Evolutionary conservation across 129 eudicot genomes (phyloP), one percentile per base, ranked within the genome.

Genomic region (Calendula officinalis): DNA sequence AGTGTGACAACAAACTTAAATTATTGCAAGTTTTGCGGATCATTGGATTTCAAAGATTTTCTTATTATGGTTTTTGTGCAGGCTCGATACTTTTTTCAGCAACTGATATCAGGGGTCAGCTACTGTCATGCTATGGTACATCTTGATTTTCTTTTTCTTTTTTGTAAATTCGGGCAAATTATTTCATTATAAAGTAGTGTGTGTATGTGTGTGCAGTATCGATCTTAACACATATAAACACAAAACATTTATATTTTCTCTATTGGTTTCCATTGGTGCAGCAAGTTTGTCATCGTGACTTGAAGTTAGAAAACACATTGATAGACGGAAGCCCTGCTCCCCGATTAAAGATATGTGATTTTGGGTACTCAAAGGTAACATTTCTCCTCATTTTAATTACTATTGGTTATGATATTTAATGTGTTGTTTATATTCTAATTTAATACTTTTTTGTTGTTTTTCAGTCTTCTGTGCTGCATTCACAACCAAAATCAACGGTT

Each of bases 401-500:
- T n/a, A 8, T 53, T 57, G 35, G 22, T 11, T 70, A 44, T 12
- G 14, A 32, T 55, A 33, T 32, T 3, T 30, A 46, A 8, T 33
- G 10, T 15, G 5, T 60, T 37, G 13, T 14, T 34, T 56, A 56
- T 11, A 13, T 16, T 46, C 66, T 46, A 15, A 12, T 30, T 2
- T n/a, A n/a, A n/a, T n/a, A n/a, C n/a, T n/a, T n/a, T n/a, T n/a
- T n/a, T n/a, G 67, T 2, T 46, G 16, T 56, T 15, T 74, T 74
- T 51, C 82, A 91, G 97, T 91, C 97, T 53, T 82, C 96, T 4
- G 81, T 91, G 67, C 82, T 87, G 69, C 97, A 91, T 80, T 91
- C 96, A 62, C 97, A 91, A 74, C 97, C 97, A 37, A 91, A 91
- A 72, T 91, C 97, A 43, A 91, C 95, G 0, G 97, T 91, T 69